Conservation (phyloP, 441 rosid species). For the Mallotus japonicus region DNA sequence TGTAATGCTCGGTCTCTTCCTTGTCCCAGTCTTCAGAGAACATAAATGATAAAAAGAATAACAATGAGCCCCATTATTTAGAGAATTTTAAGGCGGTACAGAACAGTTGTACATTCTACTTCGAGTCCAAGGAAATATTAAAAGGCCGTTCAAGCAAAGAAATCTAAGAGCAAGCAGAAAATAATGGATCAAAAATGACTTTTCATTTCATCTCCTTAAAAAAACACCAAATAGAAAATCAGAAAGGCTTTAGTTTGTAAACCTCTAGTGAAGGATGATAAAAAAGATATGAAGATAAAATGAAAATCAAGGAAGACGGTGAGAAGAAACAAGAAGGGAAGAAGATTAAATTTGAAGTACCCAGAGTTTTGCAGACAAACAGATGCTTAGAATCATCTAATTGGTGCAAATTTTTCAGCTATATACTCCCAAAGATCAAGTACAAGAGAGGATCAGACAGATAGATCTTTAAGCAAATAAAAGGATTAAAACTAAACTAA, state of each 20-base stretch:
- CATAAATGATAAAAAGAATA: conserved; percentile 9
- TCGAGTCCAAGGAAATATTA: not conserved
- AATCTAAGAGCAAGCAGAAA: not conserved
- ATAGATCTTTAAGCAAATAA: not conserved
- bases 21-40: conserved; percentile 72
- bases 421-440: not conserved
- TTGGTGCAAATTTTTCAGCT: not conserved
- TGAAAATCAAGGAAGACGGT: not conserved
- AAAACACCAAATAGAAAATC: not conserved
- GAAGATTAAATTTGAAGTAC: not conserved
- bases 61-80: conserved; percentile 3
- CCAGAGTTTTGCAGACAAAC: not conserved
- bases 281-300: not conserved
- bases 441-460: not conserved
- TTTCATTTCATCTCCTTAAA: not conserved
- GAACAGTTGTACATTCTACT: not conserved
- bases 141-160: not conserved
- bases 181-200: not conserved
- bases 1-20: conserved; percentile 90
- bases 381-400: conserved; percentile 1
- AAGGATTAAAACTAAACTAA: not conserved
- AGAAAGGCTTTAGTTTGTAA: not conserved
- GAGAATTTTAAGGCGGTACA: not conserved
- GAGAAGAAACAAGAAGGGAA: not conserved
- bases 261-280: not conserved